Evolutionary conservation across 192 early-diverging fungal genomes (phyloP), one percentile per base, ranked within the genome.

Genomic region (Dispira parvispora): DNA sequence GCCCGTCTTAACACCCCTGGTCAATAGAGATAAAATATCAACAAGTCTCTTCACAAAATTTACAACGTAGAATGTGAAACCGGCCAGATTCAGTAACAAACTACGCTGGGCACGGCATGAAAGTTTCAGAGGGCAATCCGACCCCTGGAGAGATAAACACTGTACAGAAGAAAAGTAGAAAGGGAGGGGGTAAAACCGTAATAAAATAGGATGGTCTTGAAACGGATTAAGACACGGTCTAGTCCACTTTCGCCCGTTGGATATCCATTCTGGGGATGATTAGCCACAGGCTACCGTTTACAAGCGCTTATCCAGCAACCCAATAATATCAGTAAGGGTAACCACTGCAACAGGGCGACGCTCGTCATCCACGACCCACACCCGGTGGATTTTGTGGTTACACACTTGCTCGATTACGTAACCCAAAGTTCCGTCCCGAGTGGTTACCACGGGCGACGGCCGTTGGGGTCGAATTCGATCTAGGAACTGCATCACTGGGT

Each of bases 241-340:
- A 38, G 32, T 38, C 6, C 32, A 38, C 32, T 6, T 38, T 38
- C 32, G 1, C 32, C 32, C 32, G 49, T 50, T 18, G 49, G 49
- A 18, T 18, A 50, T 18, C 8, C 16, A 20, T 8, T 20, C n/a
- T 50, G 16, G 8, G 49, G 49, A 23, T 20, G 23, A 50, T 4
- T 50, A 23, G 49, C 23, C n/a, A 50, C 16, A 8, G 23, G 23
- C 1, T 23, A 18, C 4, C 16, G 4, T 50, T 23, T 50, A 50
- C 49, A 50, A 23, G 21, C 53, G 23, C 21, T 23, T 12, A 28
- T 55, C 28, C 20, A 14, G 3, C 25, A 55, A 28, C 20, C 25
- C 53, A 60, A 85, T 75, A 21, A 85, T 68, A 63, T 85, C 83
- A 18, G 75, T 73, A 65, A 79, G 74, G 13, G 83, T 75, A 14